Evolutionary conservation across 164 flowering plant genomes (phyloP), one percentile per base, ranked within the genome.

Genomic region (Pachysandra terminalis): DNA sequence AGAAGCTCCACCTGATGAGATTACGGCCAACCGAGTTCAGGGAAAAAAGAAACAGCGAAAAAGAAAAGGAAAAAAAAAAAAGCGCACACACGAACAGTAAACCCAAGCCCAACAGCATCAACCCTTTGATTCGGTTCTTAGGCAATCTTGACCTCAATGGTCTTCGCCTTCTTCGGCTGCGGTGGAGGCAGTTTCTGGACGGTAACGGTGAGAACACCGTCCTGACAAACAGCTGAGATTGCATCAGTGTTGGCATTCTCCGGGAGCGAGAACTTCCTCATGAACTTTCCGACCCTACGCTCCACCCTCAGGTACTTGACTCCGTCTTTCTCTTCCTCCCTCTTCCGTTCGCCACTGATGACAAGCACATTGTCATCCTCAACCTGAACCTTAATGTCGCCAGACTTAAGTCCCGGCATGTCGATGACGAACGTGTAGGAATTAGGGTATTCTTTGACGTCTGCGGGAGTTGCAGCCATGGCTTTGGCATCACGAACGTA

Each of bases 211-310:
- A 79, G 63, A 49, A 79, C 83, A 0, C 84, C 84, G n/a, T 81
- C 81, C 61, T 69, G 61, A 62, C 73, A 78, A 37, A 68, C 80
- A 13, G 80, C 80, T 0, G 71, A 56, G n/a, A 81, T 73, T 19
- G 41, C 61, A 3, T 79, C 75, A 0, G 65, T 56, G 55, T 81
- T 64, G 0, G 77, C 84, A 66, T 79, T 77, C 55, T 79, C 82
- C 54, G 81, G 85, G 66, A 82, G 53, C 8, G 35, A 35, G 51
- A 82, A 82, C 66, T 75, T 79, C 82, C 79, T 82, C 82, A 75
- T 77, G 40, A 77, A 79, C 66, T 74, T 79, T 5, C 85, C 80
- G 3, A 65, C 40, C 59, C 81, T 69, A 62, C 83, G 48, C 77
- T 82, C 81, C 80, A 78, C 76, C 56, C 78, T 78, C 66, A 75